Conservation (phyloP, 192 early-diverging fungal genomes). For the Phycomyces nitens region DNA sequence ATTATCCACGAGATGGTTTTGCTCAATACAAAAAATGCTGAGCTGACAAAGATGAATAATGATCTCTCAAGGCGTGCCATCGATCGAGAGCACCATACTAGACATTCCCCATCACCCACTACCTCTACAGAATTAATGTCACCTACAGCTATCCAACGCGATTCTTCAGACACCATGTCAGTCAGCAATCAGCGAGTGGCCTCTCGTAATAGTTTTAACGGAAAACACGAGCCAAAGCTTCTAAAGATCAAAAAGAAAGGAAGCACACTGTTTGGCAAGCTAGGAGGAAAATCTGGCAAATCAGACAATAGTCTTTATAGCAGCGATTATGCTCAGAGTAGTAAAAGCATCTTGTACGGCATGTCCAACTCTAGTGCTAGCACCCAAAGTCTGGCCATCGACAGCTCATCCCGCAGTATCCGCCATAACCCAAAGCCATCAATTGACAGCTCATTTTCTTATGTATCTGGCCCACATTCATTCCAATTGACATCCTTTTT, state of each 20-base stretch:
- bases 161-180: slow-evolving; percentile 7
- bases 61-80: slow-evolving; percentile 43
- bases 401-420: not conserved
- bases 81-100: slow-evolving; percentile 12
- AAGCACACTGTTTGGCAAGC: slow-evolving; percentile 32
- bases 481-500: slow-evolving; percentile 41
- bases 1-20: slow-evolving; percentile 49
- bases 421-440: not conserved
- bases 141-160: slow-evolving; percentile 6
- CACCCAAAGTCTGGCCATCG: not conserved
- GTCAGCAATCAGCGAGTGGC: slow-evolving; percentile 9
- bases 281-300: slow-evolving; percentile 1
- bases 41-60: slow-evolving; percentile 52
- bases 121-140: slow-evolving; percentile 17
- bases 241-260: slow-evolving; percentile 51
- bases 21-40: slow-evolving; percentile 51
- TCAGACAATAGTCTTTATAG: not conserved
- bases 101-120: slow-evolving; percentile 14
- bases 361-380: not conserved
- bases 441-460: not conserved
- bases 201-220: slow-evolving; percentile 29
- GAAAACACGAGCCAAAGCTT: slow-evolving; percentile 39
- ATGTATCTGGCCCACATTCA: slow-evolving; percentile 32
- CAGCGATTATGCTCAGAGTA: slow-evolving; percentile 1
- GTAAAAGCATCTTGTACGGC: not conserved